phyloP scores from a whole-genome alignment of 1,284 basidiomycete species.

The Leccinum fallax region DNA sequence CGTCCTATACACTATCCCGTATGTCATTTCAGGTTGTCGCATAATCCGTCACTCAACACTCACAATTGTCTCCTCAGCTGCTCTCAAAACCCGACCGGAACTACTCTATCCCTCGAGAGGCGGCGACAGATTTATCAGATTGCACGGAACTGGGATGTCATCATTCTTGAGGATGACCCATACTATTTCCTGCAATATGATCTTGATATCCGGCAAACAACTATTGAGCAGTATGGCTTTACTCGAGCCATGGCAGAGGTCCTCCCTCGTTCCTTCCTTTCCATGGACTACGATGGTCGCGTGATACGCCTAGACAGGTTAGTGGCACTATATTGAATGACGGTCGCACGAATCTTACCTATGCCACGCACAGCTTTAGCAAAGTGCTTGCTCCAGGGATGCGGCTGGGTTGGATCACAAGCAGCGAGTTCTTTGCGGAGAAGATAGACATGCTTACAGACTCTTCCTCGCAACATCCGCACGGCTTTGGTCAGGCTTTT shows the following conservation, averaged over 20 bases:
- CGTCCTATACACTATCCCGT: slow-evolving; percentile 37
- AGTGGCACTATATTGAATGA: slow-evolving; percentile 24
- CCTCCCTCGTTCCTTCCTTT: slow-evolving; percentile 46
- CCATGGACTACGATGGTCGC: slow-evolving; percentile 56
- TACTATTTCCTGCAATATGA: slow-evolving; percentile 56
- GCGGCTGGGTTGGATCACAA: slow-evolving; percentile 58
- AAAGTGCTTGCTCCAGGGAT: slow-evolving; percentile 58
- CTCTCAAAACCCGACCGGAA: slow-evolving; percentile 59
- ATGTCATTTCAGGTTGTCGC: slow-evolving; percentile 4
- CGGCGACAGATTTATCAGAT: slow-evolving; percentile 58
- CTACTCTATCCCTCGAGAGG: slow-evolving; percentile 49
- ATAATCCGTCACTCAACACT: neutral
- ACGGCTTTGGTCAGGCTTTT: slow-evolving; percentile 36
- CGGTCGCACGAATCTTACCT: slow-evolving; percentile 31
- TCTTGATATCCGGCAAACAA: slow-evolving; percentile 25
- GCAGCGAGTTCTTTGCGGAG: slow-evolving; percentile 48
- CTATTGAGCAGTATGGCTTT: slow-evolving; percentile 31
- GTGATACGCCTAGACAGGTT: slow-evolving; percentile 55
- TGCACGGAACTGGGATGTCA: slow-evolving; percentile 53
- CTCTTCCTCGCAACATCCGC: slow-evolving; percentile 36
- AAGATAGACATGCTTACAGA: slow-evolving; percentile 45
- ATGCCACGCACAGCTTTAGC: slow-evolving; percentile 20
- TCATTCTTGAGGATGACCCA: slow-evolving; percentile 58
- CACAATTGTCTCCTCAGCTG: slow-evolving; percentile 27
- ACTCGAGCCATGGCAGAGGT: slow-evolving; percentile 36